phyloP scores from a whole-genome alignment of 139 green algal species.

The Haematococcus lacustris region DNA sequence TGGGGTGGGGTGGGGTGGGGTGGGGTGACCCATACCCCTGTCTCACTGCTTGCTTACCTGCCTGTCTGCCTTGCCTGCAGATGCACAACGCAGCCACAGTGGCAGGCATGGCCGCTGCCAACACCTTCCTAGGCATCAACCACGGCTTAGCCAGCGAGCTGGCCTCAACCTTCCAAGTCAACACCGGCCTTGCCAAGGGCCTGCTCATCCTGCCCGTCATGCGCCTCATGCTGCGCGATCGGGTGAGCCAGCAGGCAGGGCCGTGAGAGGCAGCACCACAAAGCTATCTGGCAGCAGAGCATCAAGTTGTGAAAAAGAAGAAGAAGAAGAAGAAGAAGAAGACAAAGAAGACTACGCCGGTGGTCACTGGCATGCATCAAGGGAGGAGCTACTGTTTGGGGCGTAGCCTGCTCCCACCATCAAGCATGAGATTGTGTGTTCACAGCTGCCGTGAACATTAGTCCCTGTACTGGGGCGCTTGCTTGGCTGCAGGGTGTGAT shows the following conservation, averaged over 20 bases:
- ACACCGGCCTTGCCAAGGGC: slow-evolving; percentile 58
- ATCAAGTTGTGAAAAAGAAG: too few species aligned
- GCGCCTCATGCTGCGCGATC: slow-evolving; percentile 32
- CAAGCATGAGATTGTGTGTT: not conserved
- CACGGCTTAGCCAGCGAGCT: slow-evolving; percentile 58
- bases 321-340: too few species aligned
- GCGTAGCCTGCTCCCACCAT: not conserved
- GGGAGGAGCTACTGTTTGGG: not conserved
- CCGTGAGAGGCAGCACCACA: slow-evolving; percentile 7
- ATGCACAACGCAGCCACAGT: slow-evolving; percentile 66
- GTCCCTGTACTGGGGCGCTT: too few species aligned
- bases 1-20: too few species aligned
- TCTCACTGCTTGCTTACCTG: too few species aligned
- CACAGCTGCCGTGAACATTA: not conserved
- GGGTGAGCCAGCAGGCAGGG: not conserved
- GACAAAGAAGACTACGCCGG: not conserved
- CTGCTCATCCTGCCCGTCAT: slow-evolving; percentile 62
- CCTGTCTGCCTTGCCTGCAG: slow-evolving; percentile 2
- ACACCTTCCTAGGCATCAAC: slow-evolving; percentile 68
- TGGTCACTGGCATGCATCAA: not conserved
- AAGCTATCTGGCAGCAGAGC: not conserved
- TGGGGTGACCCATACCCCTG: not conserved
- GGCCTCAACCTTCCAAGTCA: slow-evolving; percentile 39
- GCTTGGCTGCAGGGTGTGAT: slow-evolving; percentile 22
- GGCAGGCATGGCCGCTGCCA: slow-evolving; percentile 70